phyloP scores from a whole-genome alignment of 2,329 filamentous ascomycete genomes.

The Blumeria hordei region DNA sequence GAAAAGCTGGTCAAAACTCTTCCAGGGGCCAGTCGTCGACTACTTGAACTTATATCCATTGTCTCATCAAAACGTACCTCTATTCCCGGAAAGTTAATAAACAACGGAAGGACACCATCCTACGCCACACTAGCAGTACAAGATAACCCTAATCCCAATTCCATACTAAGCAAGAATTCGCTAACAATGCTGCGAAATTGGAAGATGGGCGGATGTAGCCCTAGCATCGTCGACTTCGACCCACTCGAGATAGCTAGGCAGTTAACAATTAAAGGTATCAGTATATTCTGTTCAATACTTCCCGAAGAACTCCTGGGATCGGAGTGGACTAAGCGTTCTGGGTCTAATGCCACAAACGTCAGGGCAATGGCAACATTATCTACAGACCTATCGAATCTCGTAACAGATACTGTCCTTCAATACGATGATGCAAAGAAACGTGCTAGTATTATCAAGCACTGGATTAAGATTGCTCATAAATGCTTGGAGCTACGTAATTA shows the following conservation, averaged over 20 bases:
- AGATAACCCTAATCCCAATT: constrained; percentile 45
- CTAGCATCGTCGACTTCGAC: constrained; percentile 74
- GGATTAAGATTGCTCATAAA: constrained; percentile 81
- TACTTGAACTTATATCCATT: constrained; percentile 56
- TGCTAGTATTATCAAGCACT: constrained; percentile 79
- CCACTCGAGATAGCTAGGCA: constrained; percentile 77
- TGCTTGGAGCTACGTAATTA: constrained; percentile 87
- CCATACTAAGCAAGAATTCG: constrained; percentile 54
- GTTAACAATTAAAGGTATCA: constrained; percentile 76
- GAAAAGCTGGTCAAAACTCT: constrained; percentile 42
- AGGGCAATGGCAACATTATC: constrained; percentile 83
- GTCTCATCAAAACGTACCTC: constrained; percentile 56
- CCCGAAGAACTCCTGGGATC: constrained; percentile 78
- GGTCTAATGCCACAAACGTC: constrained; percentile 62
- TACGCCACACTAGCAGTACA: constrained; percentile 58
- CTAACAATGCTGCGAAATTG: constrained; percentile 45
- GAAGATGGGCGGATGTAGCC: constrained; percentile 43
- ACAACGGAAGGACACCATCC: not conserved
- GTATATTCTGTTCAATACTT: constrained; percentile 73
- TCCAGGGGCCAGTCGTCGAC: constrained; percentile 54
- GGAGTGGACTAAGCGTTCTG: constrained; percentile 81
- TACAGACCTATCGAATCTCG: constrained; percentile 76
- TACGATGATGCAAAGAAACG: constrained; percentile 83
- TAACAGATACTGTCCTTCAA: constrained; percentile 76
- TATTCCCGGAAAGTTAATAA: constrained; percentile 13